These are phyloP conservation scores for Fusarium aywerte DNA, from an alignment of 2,329 filamentous ascomycete species.

Conservation along the genomic window DNA sequence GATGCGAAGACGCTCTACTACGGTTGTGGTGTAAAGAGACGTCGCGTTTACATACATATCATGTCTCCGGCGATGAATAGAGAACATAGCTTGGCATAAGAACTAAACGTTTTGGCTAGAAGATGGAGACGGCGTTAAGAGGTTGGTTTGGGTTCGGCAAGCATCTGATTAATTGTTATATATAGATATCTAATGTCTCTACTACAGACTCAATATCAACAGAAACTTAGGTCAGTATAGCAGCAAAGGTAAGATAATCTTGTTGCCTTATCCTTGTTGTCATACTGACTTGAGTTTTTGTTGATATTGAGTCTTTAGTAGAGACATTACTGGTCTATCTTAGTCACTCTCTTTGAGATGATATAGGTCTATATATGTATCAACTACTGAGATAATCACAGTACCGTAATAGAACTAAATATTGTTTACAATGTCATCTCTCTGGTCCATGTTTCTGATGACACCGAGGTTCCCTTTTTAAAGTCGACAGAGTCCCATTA, in stretches of 20 bases:
- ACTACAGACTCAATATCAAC: too few relatives aligned
- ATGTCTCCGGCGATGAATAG: neutral
- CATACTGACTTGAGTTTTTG: too few relatives aligned
- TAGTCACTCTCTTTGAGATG: too few relatives aligned
- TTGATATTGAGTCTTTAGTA: too few relatives aligned
- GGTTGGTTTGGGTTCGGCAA: neutral
- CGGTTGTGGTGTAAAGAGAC: conserved; percentile 26
- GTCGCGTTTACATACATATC: neutral
- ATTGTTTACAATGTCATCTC: neutral
- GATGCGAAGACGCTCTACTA: conserved; percentile 51
- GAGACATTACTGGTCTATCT: too few relatives aligned
- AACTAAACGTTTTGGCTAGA: neutral
- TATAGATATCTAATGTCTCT: too few relatives aligned
- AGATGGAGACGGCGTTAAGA: neutral
- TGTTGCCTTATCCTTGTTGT: too few relatives aligned
- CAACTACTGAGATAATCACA: too few relatives aligned
- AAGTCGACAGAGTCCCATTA: conserved; percentile 30
- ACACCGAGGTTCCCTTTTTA: conserved; percentile 7
- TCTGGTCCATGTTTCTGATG: neutral
- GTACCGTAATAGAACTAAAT: neutral
- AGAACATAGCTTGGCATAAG: neutral
- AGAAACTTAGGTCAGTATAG: too few relatives aligned
- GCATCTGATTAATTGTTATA: neutral
- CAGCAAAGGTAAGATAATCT: too few relatives aligned
- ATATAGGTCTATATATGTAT: too few relatives aligned